Conservation (phyloP, 139 green algal genomes). For the Parachlorella kessleri region DNA sequence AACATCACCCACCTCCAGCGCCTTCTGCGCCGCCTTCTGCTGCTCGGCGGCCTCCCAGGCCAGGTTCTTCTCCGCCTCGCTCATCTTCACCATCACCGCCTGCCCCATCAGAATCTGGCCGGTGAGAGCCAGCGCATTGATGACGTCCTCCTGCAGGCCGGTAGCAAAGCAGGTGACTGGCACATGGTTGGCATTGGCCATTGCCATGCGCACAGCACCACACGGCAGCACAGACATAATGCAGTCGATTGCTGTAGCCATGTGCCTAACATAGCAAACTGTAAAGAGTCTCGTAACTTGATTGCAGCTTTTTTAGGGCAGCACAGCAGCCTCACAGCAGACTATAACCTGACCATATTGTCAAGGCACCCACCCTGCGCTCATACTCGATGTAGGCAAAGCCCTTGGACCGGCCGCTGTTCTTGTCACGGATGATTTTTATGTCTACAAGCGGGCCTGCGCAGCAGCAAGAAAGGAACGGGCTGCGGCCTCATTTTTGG, state of each 20-base stretch:
- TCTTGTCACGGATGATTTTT: constrained; percentile 92
- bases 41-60: constrained; percentile 87
- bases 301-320: too few species aligned
- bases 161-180: too few species aligned
- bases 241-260: too few species aligned
- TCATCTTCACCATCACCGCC: constrained; percentile 93
- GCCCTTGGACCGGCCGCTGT: constrained; percentile 89
- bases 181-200: too few species aligned
- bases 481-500: too few species aligned
- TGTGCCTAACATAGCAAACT: too few species aligned
- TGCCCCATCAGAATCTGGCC: constrained; percentile 82
- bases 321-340: too few species aligned
- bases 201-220: too few species aligned
- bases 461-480: too few species aligned
- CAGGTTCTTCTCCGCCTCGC: constrained; percentile 96
- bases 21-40: constrained; percentile 31
- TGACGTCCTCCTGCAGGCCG: constrained; percentile 67
- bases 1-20: constrained; percentile 13
- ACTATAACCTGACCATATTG: too few species aligned
- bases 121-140: constrained; percentile 82
- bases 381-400: constrained; percentile 97
- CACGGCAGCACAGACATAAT: too few species aligned
- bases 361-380: constrained; percentile 28
- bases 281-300: too few species aligned
- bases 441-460: constrained; percentile 85